Percentiles rank a stretch among this genome's conserved stretches.
Evolutionary conservation across 805 yeast species (phyloP).

Genomic region (Dipodascus geniculatus): DNA sequence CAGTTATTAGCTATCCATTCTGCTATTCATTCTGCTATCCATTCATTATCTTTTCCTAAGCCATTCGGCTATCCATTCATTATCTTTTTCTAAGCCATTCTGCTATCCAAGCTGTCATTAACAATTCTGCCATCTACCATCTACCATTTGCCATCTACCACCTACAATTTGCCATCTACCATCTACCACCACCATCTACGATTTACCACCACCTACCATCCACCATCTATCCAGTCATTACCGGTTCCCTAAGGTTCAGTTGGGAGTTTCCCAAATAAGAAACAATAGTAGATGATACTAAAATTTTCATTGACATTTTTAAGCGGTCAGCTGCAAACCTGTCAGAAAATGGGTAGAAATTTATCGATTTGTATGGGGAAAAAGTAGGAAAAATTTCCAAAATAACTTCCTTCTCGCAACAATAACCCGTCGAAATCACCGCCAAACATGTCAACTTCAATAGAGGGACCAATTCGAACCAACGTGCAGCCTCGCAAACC

Average conservation of each 20-base stretch:
- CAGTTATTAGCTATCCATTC: too few relatives aligned
- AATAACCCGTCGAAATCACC: not conserved
- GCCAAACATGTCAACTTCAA: not conserved
- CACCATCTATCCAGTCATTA: too few relatives aligned
- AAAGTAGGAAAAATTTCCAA: not conserved
- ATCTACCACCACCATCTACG: too few relatives aligned
- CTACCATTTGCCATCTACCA: too few relatives aligned
- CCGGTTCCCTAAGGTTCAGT: not conserved
- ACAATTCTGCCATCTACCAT: too few relatives aligned
- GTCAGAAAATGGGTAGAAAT: not conserved
- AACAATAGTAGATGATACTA: not conserved
- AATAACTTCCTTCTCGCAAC: not conserved
- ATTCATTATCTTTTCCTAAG: too few relatives aligned
- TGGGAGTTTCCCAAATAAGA: not conserved
- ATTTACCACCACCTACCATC: too few relatives aligned
- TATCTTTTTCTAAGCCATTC: too few relatives aligned
- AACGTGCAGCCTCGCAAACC: not conserved
- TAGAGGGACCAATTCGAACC: not conserved
- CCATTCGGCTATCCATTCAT: too few relatives aligned
- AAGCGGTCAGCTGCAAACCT: not conserved
- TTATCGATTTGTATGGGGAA: not conserved
- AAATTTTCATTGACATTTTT: not conserved
- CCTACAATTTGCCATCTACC: too few relatives aligned
- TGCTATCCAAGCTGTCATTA: too few relatives aligned
- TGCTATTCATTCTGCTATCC: too few relatives aligned